phyloP scores from a whole-genome alignment of 192 early-diverging fungal species.

The Rhizophlyctis rosea region DNA sequence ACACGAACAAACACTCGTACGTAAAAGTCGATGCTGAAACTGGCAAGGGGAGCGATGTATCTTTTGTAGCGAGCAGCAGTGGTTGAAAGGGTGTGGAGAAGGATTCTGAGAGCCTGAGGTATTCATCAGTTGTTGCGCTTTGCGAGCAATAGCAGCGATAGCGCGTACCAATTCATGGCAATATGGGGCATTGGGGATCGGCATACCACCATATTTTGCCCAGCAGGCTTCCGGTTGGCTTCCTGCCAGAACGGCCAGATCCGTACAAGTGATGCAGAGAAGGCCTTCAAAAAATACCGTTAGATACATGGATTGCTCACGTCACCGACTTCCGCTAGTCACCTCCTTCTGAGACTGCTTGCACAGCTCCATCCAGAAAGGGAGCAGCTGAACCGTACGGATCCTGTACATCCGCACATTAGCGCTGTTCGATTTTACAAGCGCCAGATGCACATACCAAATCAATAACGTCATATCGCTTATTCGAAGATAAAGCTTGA shows the following conservation, averaged over 20 bases:
- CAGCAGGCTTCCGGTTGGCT: slow-evolving; percentile 81
- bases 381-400: slow-evolving; percentile 96
- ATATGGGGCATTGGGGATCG: slow-evolving; percentile 78
- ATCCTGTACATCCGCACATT: slow-evolving; percentile 45
- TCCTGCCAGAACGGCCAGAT: slow-evolving; percentile 91
- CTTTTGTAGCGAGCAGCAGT: slow-evolving; percentile 81
- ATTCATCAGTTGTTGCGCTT: neutral
- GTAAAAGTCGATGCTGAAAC: slow-evolving; percentile 98
- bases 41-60: slow-evolving; percentile 83
- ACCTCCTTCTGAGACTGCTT: slow-evolving; percentile 83
- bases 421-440: neutral
- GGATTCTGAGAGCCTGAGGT: slow-evolving; percentile 73
- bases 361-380: slow-evolving; percentile 92
- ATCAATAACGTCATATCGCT: slow-evolving; percentile 81
- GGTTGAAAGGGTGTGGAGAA: slow-evolving; percentile 78
- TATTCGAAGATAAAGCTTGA: slow-evolving; percentile 22
- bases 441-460: slow-evolving; percentile 33
- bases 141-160: neutral
- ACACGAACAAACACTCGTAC: slow-evolving; percentile 94
- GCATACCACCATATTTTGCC: slow-evolving; percentile 93
- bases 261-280: slow-evolving; percentile 97
- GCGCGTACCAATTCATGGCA: slow-evolving; percentile 87
- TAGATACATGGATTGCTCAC: no score
- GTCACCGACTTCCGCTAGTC: no score
- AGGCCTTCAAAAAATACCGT: slow-evolving; percentile 70